Conservation (phyloP, 2,329 filamentous ascomycete species). For the Ambrosiella beaveri region DNA sequence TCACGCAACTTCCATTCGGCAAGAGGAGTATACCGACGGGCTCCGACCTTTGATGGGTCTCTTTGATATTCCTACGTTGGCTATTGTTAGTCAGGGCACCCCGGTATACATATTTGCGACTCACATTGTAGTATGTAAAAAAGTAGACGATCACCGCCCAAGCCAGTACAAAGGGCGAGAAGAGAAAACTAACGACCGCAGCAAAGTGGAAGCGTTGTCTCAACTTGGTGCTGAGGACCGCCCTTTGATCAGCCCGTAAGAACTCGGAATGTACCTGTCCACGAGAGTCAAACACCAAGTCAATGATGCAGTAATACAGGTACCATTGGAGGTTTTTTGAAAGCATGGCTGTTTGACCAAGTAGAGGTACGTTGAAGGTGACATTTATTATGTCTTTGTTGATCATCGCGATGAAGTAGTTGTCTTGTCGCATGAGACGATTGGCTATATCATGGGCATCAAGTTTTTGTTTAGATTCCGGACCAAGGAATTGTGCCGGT, state of each 20-base stretch:
- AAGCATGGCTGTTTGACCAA: slow-evolving; percentile 64
- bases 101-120: slow-evolving; percentile 16
- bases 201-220: slow-evolving; percentile 64
- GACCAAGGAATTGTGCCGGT: slow-evolving; percentile 47
- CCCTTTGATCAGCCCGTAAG: slow-evolving; percentile 65
- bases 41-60: slow-evolving; percentile 73
- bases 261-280: slow-evolving; percentile 79
- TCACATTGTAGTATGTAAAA: slow-evolving; percentile 81
- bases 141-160: slow-evolving; percentile 83
- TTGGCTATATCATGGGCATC: slow-evolving; percentile 97
- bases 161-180: slow-evolving; percentile 72
- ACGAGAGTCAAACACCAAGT: slow-evolving; percentile 81
- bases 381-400: slow-evolving; percentile 92
- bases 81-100: neutral
- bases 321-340: slow-evolving; percentile 88
- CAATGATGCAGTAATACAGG: slow-evolving; percentile 73
- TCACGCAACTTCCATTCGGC: slow-evolving; percentile 98
- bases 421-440: slow-evolving; percentile 86
- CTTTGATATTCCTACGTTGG: slow-evolving; percentile 71
- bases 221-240: slow-evolving; percentile 60
- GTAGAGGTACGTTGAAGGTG: slow-evolving; percentile 67
- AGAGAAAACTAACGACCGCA: slow-evolving; percentile 69
- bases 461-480: slow-evolving; percentile 80
- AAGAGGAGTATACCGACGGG: slow-evolving; percentile 77
- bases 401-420: slow-evolving; percentile 90